Evolutionary conservation across 1,284 basidiomycete species (phyloP).

Genomic region (Apiotrichum sp.): DNA sequence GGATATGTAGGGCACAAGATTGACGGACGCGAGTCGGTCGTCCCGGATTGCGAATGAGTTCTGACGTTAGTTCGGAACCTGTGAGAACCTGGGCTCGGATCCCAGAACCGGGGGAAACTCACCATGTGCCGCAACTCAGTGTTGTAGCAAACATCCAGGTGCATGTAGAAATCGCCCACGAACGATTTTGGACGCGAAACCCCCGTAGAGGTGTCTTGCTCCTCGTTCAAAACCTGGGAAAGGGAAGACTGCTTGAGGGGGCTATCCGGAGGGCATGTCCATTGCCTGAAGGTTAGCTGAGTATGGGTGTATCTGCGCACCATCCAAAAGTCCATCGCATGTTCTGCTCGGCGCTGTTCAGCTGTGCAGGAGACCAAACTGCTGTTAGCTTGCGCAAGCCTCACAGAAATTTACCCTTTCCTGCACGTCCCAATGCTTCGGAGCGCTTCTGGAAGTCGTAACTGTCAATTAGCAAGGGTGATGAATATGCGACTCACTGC

Average conservation of each 20-base stretch:
- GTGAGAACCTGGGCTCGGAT: background rate
- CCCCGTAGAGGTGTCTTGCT: constrained; percentile 2
- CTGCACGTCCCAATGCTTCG: no score
- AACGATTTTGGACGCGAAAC: constrained; percentile 20
- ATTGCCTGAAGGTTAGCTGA: constrained; percentile 13
- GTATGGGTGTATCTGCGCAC: background rate
- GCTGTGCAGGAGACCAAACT: constrained; percentile 29
- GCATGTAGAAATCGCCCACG: constrained; percentile 33
- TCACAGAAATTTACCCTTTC: no score
- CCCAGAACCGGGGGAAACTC: constrained; percentile 4
- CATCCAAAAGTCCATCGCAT: constrained; percentile 36
- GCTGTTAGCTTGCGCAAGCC: background rate
- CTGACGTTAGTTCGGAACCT: background rate
- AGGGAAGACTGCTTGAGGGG: constrained; percentile 26
- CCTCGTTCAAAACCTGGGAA: constrained; percentile 32
- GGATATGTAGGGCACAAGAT: constrained; percentile 22
- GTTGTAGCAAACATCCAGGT: constrained; percentile 37
- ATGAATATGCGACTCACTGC: constrained; percentile 12
- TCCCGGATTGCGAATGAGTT: constrained; percentile 9
- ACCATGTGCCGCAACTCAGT: constrained; percentile 31
- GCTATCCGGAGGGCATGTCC: constrained; percentile 32
- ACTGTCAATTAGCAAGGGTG: background rate
- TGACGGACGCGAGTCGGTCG: constrained; percentile 7
- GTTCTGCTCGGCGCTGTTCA: constrained; percentile 27
- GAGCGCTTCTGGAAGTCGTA: constrained; percentile 12